Conservation (phyloP, 2,329 filamentous ascomycete genomes). For the Stagonosporopsis vannaccii region DNA sequence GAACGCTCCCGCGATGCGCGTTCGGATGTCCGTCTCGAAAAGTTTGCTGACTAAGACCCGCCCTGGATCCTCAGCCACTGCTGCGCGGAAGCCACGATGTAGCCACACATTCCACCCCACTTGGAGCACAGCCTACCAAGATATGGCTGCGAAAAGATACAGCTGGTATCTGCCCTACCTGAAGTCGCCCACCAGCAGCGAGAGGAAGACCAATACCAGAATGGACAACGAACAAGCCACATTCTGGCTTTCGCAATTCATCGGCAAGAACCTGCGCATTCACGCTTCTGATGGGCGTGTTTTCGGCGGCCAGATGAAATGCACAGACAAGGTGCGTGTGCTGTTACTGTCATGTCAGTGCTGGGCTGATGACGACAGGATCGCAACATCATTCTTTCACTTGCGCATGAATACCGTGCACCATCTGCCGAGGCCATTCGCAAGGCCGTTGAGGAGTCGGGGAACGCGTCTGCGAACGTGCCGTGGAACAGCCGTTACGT, state of each 20-base stretch:
- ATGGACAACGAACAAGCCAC: slow-evolving; percentile 64
- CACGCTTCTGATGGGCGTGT: slow-evolving; percentile 83
- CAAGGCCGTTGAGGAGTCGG: slow-evolving; percentile 41
- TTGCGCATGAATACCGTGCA: slow-evolving; percentile 88
- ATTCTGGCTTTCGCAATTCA: slow-evolving; percentile 68
- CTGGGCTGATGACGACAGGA: slow-evolving; percentile 63
- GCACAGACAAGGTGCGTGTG: slow-evolving; percentile 81
- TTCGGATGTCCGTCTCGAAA: slow-evolving; percentile 14
- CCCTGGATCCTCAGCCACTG: slow-evolving; percentile 6
- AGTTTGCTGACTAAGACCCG: slow-evolving; percentile 20
- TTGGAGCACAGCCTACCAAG: slow-evolving; percentile 18
- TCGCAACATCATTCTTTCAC: slow-evolving; percentile 83
- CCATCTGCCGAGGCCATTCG: slow-evolving; percentile 61
- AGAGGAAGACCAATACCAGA: slow-evolving; percentile 5
- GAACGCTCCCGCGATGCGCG: background rate
- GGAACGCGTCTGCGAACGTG: slow-evolving; percentile 59
- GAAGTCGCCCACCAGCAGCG: slow-evolving; percentile 15
- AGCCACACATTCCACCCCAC: slow-evolving; percentile 15
- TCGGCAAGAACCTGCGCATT: slow-evolving; percentile 81
- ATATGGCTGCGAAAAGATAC: slow-evolving; percentile 19
- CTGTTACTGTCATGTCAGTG: background rate
- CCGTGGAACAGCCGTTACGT: slow-evolving; percentile 87
- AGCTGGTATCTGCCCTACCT: slow-evolving; percentile 32
- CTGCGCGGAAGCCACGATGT: slow-evolving; percentile 9
- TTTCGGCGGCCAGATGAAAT: slow-evolving; percentile 91